phyloP scores from a whole-genome alignment of 1,139 yeast species.

The Yarrowia galli region DNA sequence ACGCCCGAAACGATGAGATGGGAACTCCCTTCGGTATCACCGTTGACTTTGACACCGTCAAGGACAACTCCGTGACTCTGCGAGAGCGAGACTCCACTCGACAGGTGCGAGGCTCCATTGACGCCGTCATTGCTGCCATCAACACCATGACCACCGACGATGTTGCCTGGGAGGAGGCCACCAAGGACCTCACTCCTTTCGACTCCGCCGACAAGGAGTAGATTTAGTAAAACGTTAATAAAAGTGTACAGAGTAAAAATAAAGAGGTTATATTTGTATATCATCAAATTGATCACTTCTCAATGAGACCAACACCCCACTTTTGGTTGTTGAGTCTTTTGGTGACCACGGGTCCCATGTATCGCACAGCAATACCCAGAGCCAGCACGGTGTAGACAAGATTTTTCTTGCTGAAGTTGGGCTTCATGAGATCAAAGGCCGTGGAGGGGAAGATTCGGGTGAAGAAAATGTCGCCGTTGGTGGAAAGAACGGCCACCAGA shows the following conservation, averaged over 20 bases:
- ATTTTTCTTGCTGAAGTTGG: conserved; percentile 70
- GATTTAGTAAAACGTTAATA: not conserved
- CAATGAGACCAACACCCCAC: conserved; percentile 44
- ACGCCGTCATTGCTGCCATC: conserved; percentile 79
- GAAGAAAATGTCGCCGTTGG: conserved; percentile 69
- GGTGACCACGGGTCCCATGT: conserved; percentile 66
- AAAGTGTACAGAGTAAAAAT: conserved; percentile 8
- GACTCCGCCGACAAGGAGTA: conserved; percentile 42
- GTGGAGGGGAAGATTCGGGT: conserved; percentile 80
- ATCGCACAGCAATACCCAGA: conserved; percentile 57
- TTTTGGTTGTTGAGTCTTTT: conserved; percentile 50
- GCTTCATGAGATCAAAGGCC: conserved; percentile 78
- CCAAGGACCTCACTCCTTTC: conserved; percentile 55
- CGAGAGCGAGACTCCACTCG: conserved; percentile 98
- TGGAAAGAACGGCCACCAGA: conserved; percentile 68
- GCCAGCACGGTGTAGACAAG: conserved; percentile 66
- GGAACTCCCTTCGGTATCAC: conserved; percentile 99
- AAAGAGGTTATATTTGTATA: not conserved
- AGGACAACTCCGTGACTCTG: conserved; percentile 89
- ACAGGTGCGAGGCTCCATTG: conserved; percentile 93
- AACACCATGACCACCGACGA: conserved; percentile 77
- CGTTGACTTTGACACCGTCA: conserved; percentile 91
- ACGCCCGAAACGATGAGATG: conserved; percentile 97
- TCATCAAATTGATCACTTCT: conserved; percentile 13
- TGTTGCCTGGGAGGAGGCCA: conserved; percentile 84